A percentile compares a stretch with the other conserved stretches of the same genome.
phyloP scores from a whole-genome alignment of 1,284 basidiomycete genomes.

The Leccinum pseudoinsigne region DNA sequence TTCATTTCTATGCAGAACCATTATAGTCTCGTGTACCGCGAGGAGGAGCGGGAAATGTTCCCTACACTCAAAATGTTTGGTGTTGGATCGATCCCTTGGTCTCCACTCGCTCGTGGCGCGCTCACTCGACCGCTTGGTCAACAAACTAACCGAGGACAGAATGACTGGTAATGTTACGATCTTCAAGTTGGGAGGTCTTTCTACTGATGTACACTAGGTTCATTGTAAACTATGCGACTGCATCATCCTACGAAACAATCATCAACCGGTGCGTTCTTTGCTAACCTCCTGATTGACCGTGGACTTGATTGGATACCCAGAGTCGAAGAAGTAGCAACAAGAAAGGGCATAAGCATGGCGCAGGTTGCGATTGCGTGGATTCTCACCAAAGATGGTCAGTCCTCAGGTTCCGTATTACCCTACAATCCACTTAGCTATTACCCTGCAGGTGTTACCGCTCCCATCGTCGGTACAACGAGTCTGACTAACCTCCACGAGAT shows the following conservation, averaged over 20 bases:
- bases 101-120: slow-evolving; percentile 43
- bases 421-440: neutral
- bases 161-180: slow-evolving; percentile 27
- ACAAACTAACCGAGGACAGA: slow-evolving; percentile 30
- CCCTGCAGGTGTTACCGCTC: slow-evolving; percentile 39
- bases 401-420: neutral
- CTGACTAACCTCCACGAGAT: slow-evolving; percentile 46
- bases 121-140: slow-evolving; percentile 40
- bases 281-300: neutral
- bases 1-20: slow-evolving; percentile 64
- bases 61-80: slow-evolving; percentile 42
- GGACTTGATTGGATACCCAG: slow-evolving; percentile 18
- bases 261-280: slow-evolving; percentile 28
- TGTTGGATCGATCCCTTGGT: slow-evolving; percentile 44
- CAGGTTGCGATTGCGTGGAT: slow-evolving; percentile 54
- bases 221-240: slow-evolving; percentile 25
- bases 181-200: neutral
- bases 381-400: slow-evolving; percentile 37
- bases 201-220: slow-evolving; percentile 27
- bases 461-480: slow-evolving; percentile 49
- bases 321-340: slow-evolving; percentile 46
- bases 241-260: slow-evolving; percentile 27
- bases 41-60: slow-evolving; percentile 60
- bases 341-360: slow-evolving; percentile 46
- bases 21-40: slow-evolving; percentile 48